Base-by-base conservation (phyloP, 352 stramenopile species). In the Phytophthora pluvialis region DNA sequence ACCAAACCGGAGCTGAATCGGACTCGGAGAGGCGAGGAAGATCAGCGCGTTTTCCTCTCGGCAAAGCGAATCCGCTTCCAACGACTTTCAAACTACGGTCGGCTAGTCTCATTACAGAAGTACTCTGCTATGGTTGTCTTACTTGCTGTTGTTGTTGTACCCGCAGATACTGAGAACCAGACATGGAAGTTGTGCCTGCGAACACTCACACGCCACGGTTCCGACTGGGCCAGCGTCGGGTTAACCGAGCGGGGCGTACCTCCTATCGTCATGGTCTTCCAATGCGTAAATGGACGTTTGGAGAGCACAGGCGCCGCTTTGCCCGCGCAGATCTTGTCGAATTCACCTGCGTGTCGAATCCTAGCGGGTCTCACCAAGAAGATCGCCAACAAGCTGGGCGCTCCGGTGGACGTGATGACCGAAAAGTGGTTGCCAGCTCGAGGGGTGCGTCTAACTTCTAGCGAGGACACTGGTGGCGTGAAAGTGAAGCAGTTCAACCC, bases 361-460 rank as follows among this genome's bases (percentile, higher is more conserved):
- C 67, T 95, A 9, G 83, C 83, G 2, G 87, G 87, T 2, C 67
- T 95, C 21, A 94, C 87, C 11, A 95, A 95, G 66, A 93, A 94
- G 65, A 78, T 93, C 32, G 87, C 80, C 29, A 93, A 90, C 66
- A 94, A 95, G 43, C 69, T 95, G 2, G 87, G 87, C 11, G 69
- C 82, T 0, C 87, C 87, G 0, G 65, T 93, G 38, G 87, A 95
- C 46, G 83, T 94, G 36, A 95, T 95, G 85, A 93, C 85, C 5
- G 82, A 95, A 21, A 87, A 89, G 58, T 94, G 87, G 85, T 66
- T 95, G 2, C 87, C 87, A 1, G 36, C 54, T 21, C 73, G 73
- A 16, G 58, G 70, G 15, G 32, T 82, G 15, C 44, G 61, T 2
- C 61, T 90, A 10, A n/a, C 40, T 15, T 51, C 59, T 0, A 31